Evolutionary conservation across 2,329 filamentous ascomycete genomes (phyloP).

Genomic region (Penicillium sp.): DNA sequence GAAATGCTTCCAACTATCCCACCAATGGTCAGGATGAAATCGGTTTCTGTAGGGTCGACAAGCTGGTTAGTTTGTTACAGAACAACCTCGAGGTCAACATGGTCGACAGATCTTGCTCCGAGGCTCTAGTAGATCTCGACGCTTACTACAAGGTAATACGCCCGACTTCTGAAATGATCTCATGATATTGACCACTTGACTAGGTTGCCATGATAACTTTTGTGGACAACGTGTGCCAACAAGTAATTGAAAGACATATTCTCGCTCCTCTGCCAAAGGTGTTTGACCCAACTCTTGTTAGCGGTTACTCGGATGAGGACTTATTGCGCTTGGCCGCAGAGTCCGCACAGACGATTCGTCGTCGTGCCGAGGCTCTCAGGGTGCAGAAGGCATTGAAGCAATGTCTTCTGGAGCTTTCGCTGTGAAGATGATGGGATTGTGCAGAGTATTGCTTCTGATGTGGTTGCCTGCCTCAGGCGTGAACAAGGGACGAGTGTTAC

Average conservation of each 20-base stretch:
- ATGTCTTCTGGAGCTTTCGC: not conserved
- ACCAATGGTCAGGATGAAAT: not conserved
- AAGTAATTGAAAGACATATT: conserved; percentile 30
- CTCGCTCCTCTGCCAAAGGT: conserved; percentile 8
- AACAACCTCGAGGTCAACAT: not conserved
- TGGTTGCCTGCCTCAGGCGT: not conserved
- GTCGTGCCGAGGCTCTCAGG: not conserved
- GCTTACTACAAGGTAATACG: conserved; percentile 30
- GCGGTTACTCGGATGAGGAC: not conserved
- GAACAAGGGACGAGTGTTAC: not conserved
- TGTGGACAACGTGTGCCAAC: conserved; percentile 31
- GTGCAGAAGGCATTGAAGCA: not conserved
- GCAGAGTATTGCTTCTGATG: not conserved
- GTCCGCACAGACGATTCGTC: not conserved
- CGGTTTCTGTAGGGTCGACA: not conserved
- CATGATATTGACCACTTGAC: not conserved
- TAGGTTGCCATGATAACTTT: conserved; percentile 25
- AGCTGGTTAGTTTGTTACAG: not conserved
- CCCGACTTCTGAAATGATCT: too few species aligned
- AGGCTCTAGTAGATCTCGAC: conserved; percentile 23
- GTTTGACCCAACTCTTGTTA: not conserved
- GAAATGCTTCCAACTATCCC: not conserved
- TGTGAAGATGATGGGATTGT: not conserved
- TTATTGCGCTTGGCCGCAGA: not conserved
- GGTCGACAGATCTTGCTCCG: conserved; percentile 21